Base-by-base conservation (phyloP, 768 basidiomycete genomes). In the Boletales sp. region DNA sequence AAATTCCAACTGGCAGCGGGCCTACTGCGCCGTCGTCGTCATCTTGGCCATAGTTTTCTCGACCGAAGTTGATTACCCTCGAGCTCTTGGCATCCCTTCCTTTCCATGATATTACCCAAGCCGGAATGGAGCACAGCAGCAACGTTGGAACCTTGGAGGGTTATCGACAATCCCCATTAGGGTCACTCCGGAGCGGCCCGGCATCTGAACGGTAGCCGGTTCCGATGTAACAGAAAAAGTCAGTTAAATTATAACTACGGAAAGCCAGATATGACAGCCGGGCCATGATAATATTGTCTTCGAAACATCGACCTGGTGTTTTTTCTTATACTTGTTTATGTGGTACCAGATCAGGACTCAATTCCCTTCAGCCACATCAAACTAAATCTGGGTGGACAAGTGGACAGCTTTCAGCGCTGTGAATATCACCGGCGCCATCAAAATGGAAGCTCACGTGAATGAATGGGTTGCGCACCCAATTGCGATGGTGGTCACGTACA, bases 401-500 rank as follows among this genome's bases (percentile, higher is more conserved):
- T 27, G 24, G 24, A 27, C 24, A 27, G 24, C 24, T 27, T 30
- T 52, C 34, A 39, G 19, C 24, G 39, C 39, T 30, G 27, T 50
- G 45, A 32, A 32, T 40, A 45, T 51, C 50, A 52, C 14, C 24
- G 5, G 32, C 24, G 39, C 53, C 40, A 44, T 53, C 15, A 43
- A 27, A 61, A 63, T 61, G 52, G 58, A 61, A 61, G 47, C 3
- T 41, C 40, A 21, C 10, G 39, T 39, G 29, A 37, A 10, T 19
- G 24, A 36, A 21, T 38, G 34, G 32, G 15, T 48, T 34, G 41
- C 31, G 15, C 32, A 34, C 27, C 31, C 17, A 48, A 15, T 17
- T 32, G 15, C 41, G 29, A 43, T 35, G 32, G 31, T 2, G 18
- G 21, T 57, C 55, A 53, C 56, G 44, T 57, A 53, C 19, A 43